phyloP scores from a whole-genome alignment of 306 rosid species.

The Trichosanthes cucumerina region DNA sequence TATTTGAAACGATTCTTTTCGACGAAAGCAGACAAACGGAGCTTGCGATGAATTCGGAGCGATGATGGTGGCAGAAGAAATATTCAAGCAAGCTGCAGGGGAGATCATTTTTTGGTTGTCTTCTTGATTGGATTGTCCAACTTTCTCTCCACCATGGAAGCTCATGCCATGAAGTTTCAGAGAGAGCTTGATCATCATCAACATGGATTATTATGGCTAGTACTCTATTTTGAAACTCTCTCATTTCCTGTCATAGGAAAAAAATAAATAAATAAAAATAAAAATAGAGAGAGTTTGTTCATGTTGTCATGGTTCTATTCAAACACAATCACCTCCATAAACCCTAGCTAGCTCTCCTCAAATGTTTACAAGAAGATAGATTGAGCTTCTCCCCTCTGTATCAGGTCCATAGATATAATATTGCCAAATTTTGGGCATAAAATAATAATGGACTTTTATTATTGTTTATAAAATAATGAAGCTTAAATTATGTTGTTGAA shows the following conservation, averaged over 20 bases:
- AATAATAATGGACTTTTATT: background rate
- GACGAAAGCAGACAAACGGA: constrained; percentile 19
- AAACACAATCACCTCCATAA: background rate
- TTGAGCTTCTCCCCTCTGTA: background rate
- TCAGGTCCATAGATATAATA: background rate
- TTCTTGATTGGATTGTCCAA: constrained; percentile 1
- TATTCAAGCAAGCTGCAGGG: constrained; percentile 35
- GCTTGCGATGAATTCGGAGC: constrained; percentile 13
- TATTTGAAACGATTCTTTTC: background rate
- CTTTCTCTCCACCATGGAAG: background rate
- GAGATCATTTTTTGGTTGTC: constrained; percentile 35
- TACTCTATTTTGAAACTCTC: background rate
- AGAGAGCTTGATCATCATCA: background rate
- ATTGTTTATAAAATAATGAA: background rate
- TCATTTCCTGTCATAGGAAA: background rate
- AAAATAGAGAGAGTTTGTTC: background rate
- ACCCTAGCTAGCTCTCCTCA: background rate
- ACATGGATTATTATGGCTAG: background rate
- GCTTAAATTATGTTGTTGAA: background rate
- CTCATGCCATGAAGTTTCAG: background rate
- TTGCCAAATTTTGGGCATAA: background rate
- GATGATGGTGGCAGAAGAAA: constrained; percentile 16
- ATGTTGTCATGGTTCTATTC: background rate
- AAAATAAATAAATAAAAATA: background rate
- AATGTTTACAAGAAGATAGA: background rate